Evolutionary conservation across 75 land plant species (phyloP).

Genomic region (Adiantum capillusveneris): DNA sequence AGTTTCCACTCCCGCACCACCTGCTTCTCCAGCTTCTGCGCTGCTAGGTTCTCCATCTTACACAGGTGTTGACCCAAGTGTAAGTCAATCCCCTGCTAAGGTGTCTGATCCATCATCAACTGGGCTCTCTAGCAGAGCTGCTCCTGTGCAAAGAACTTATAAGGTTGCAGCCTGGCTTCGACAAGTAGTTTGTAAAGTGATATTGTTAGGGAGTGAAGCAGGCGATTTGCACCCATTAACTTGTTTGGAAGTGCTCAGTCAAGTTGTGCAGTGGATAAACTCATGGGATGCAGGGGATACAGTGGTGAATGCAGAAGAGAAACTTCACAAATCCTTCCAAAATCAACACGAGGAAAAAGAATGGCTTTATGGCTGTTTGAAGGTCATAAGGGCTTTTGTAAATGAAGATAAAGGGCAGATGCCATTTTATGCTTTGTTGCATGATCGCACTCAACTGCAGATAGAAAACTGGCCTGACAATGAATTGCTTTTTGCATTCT

Average conservation of each 20-base stretch:
- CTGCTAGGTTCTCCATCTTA: conserved; percentile 76
- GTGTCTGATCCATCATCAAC: conserved; percentile 26
- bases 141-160: not conserved
- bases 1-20: conserved; percentile 50
- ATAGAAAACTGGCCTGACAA: conserved; percentile 89
- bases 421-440: conserved; percentile 91
- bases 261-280: conserved; percentile 79
- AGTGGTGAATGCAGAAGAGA: conserved; percentile 40
- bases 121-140: conserved; percentile 18
- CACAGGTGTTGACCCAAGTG: conserved; percentile 42
- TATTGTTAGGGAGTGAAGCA: conserved; percentile 55
- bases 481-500: conserved; percentile 77
- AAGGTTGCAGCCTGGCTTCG: conserved; percentile 52
- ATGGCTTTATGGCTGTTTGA: conserved; percentile 83
- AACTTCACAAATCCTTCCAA: conserved; percentile 29
- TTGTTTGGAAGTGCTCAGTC: conserved; percentile 60
- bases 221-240: conserved; percentile 75
- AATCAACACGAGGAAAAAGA: conserved; percentile 45
- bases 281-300: conserved; percentile 53
- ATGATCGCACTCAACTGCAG: conserved; percentile 72
- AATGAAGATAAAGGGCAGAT: conserved; percentile 73
- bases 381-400: conserved; percentile 78
- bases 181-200: conserved; percentile 75
- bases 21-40: conserved; percentile 64
- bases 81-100: conserved; percentile 52